These are phyloP conservation scores for Brachypodium distachyon DNA, from an alignment of 202 grass and related monocot species.

Conservation along the genomic window DNA sequence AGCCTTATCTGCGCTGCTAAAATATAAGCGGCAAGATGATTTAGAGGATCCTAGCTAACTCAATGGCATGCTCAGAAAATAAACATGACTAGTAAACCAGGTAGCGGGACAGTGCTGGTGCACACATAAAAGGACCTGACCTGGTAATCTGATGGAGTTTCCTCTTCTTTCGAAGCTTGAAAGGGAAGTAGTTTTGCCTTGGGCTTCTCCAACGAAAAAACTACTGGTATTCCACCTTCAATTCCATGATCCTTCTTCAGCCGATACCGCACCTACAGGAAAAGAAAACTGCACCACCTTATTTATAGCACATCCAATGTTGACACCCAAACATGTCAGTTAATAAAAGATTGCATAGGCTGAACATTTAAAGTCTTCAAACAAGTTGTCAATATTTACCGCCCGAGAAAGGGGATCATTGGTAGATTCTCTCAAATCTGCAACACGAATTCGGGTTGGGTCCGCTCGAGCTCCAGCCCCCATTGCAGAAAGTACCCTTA, in stretches of 20 bases:
- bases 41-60: not conserved
- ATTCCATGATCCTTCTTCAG: constrained; percentile 87
- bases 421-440: constrained; percentile 89
- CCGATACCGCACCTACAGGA: constrained; percentile 66
- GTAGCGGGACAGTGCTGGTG: not conserved
- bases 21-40: not conserved
- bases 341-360: not conserved
- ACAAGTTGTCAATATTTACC: constrained; percentile 27
- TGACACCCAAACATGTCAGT: not conserved
- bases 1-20: not conserved
- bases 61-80: not conserved
- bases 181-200: constrained; percentile 97
- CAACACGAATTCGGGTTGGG: constrained; percentile 86
- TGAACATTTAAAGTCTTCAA: not conserved
- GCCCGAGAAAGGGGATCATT: constrained; percentile 84
- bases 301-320: not conserved
- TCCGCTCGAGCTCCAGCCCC: constrained; percentile 91
- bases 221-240: constrained; percentile 81
- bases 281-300: not conserved
- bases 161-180: constrained; percentile 81
- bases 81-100: not conserved
- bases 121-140: constrained; percentile 24
- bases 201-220: constrained; percentile 89
- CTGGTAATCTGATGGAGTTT: constrained; percentile 98
- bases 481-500: constrained; percentile 92